Evolutionary conservation across 495 filamentous ascomycete genomes (phyloP), one percentile per base, ranked within the genome.

Genomic region (Penicillium chermesinum): DNA sequence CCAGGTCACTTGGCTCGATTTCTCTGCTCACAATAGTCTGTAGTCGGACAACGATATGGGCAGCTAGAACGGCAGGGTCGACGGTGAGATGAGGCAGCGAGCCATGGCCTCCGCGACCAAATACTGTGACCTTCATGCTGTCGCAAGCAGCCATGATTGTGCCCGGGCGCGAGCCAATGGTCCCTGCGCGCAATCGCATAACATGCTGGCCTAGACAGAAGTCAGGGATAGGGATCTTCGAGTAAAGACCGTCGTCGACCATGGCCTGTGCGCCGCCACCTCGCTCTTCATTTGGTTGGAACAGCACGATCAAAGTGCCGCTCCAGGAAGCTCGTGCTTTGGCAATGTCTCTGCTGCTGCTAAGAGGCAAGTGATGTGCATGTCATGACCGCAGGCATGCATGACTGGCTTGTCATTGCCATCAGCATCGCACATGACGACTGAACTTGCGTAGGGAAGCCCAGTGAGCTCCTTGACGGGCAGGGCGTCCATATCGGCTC

Each of bases 341-440:
- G 7, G 49, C 59, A 0, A 79, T 0, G 50, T 52, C 39, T 80
- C 74, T 0, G 76, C 67, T 0, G 75, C 70, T 0, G 74, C 77
- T 2, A 80, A 64, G 0, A 80, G 66, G 52, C 69, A 75, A 0
- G 77, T 78, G 2, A 81, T 67, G 30, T 81, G 77, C 70, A 80
- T 76, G 36, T 81, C 77, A 55, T 81, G 77, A 1, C 76, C 77
- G 42, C 77, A 78, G 12, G 76, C 76, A 48, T 78, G 76, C 76
- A 79, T 79, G 3, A 77, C 73, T 0, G 75, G 74, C 38, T 74
- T 75, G 30, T 69, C 64, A 9, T 59, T 37, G 0, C 68, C 70
- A 18, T 73, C 68, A 7, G 63, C 55, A 42, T 77, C 73, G 7
- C 41, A 42, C 69, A 73, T 75, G 0, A 51, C 72, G 10, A 61